Conservation (phyloP, 257 asterid genomes). For the Solanum acaule region DNA sequence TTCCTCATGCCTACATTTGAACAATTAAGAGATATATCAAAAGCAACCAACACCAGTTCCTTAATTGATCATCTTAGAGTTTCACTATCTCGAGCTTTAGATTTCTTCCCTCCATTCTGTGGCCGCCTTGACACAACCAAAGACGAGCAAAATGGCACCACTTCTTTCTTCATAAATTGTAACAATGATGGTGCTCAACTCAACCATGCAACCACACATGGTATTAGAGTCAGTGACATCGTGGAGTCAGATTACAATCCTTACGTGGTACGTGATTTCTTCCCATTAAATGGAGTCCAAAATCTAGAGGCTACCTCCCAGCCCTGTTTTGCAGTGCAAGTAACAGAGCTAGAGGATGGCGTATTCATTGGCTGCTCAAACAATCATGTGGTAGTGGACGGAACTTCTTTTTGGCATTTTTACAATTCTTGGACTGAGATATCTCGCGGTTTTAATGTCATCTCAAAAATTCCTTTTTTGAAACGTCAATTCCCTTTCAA, state of each 20-base stretch:
- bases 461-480: conserved; percentile 17
- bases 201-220: conserved; percentile 6
- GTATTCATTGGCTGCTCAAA: conserved; percentile 26
- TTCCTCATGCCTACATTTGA: conserved; percentile 3
- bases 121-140: conserved; percentile 15
- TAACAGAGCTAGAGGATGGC: conserved; percentile 38
- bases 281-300: conserved; percentile 12
- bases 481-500: conserved; percentile 15
- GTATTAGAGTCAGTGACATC: conserved; percentile 7
- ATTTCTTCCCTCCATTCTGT: conserved; percentile 26
- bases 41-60: neutral
- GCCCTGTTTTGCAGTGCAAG: conserved; percentile 31
- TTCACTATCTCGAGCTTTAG: conserved; percentile 23
- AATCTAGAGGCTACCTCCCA: conserved; percentile 15
- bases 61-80: conserved; percentile 23
- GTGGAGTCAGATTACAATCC: conserved; percentile 11
- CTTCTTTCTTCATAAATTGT: neutral
- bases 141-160: neutral
- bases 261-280: conserved; percentile 10
- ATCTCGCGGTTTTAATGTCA: conserved; percentile 7
- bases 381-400: conserved; percentile 26
- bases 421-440: neutral
- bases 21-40: neutral
- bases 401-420: conserved; percentile 38
- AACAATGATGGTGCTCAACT: conserved; percentile 2